These are phyloP conservation scores for Scenedesmus sp. DNA, from an alignment of 163 green algal species.

Conservation along the genomic window DNA sequence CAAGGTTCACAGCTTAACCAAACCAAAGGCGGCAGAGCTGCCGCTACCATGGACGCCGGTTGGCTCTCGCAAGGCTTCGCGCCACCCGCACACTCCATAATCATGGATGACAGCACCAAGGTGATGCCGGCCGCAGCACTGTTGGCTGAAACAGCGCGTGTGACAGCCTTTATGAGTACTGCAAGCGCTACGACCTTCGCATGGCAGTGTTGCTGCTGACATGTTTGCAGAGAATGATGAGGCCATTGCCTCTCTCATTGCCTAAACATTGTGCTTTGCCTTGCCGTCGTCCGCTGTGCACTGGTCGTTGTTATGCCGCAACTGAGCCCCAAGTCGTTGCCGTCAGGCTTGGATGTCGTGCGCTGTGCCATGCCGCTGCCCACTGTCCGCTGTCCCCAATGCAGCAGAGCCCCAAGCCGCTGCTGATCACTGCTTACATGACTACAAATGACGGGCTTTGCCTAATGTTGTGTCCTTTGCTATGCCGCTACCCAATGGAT, in stretches of 20 bases:
- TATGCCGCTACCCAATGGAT: neutral
- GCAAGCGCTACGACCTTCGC: neutral
- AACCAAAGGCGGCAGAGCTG: neutral
- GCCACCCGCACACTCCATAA: constrained; percentile 3
- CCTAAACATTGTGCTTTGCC: too few relatives aligned
- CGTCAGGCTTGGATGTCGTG: too few relatives aligned
- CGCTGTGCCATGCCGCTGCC: too few relatives aligned
- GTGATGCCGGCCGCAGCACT: constrained; percentile 11
- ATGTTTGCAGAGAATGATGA: neutral
- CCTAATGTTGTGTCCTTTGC: neutral
- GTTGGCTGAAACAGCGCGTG: neutral
- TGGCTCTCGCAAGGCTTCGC: constrained; percentile 40
- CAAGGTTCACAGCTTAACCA: neutral
- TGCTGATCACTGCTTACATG: neutral
- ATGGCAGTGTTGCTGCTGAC: neutral
- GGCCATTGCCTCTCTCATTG: too few relatives aligned
- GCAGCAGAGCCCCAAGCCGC: neutral
- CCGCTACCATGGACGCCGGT: constrained; percentile 39
- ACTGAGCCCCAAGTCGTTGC: too few relatives aligned
- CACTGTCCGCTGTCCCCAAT: too few relatives aligned
- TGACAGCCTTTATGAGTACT: too few relatives aligned
- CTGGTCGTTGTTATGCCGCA: neutral
- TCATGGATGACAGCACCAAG: neutral
- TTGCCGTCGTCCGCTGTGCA: too few relatives aligned
- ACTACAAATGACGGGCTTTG: too few relatives aligned